Percentiles rank a stretch among this genome's conserved stretches.
These are phyloP conservation scores for Quercus wislizeni DNA, from an alignment of 306 rosid species.

Conservation along the genomic window DNA sequence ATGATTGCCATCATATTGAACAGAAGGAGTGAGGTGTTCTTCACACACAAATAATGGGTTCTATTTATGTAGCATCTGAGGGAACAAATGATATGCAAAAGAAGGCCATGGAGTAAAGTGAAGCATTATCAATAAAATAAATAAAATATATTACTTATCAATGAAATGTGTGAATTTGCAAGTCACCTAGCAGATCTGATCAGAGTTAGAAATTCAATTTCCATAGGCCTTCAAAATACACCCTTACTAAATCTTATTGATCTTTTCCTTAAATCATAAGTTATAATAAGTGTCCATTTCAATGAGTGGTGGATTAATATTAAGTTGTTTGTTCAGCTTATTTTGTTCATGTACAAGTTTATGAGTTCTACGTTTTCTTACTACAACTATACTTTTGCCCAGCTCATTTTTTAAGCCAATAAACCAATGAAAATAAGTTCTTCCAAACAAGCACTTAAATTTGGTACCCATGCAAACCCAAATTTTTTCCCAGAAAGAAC, in stretches of 20 bases:
- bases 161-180: too few species aligned
- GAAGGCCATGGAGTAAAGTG: background rate
- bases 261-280: background rate
- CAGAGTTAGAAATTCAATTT: background rate
- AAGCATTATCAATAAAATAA: background rate
- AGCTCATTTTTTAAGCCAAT: too few species aligned
- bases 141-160: too few species aligned
- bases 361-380: too few species aligned
- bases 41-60: background rate
- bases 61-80: background rate
- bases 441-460: background rate
- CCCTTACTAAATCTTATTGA: background rate
- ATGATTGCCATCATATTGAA: background rate
- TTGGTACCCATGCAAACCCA: background rate
- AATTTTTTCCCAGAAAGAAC: background rate
- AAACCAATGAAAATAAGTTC: too few species aligned
- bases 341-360: too few species aligned
- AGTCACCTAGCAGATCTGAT: too few species aligned
- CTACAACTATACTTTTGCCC: too few species aligned
- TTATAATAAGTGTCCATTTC: too few species aligned
- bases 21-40: background rate
- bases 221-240: background rate
- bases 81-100: background rate
- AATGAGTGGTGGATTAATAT: too few species aligned
- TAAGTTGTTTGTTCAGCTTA: too few species aligned